Percentiles rank a stretch among this genome's conserved stretches.
phyloP scores from a whole-genome alignment of 495 filamentous ascomycete genomes.

The Tetracladium marchalianum region DNA sequence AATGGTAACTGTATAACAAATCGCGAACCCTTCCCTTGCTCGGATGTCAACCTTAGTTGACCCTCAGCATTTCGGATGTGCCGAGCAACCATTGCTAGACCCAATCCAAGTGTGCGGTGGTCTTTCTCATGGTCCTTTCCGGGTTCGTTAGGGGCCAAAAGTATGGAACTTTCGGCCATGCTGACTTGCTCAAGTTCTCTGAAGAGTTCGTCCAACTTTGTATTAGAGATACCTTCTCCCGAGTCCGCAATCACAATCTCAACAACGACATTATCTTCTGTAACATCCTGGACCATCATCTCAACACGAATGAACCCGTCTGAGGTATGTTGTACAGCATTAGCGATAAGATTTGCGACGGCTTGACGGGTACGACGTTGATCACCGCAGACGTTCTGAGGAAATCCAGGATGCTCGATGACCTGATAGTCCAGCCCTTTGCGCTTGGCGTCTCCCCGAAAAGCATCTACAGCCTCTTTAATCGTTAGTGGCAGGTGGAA shows the following conservation, averaged over 20 bases:
- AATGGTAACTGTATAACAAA: slow-evolving; percentile 70
- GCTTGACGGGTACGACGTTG: slow-evolving; percentile 69
- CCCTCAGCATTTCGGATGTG: slow-evolving; percentile 87
- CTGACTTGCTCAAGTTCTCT: slow-evolving; percentile 82
- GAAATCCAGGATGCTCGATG: slow-evolving; percentile 57
- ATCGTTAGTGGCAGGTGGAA: slow-evolving; percentile 68
- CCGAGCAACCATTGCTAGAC: slow-evolving; percentile 76
- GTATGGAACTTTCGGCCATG: slow-evolving; percentile 31
- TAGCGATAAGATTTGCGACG: slow-evolving; percentile 73
- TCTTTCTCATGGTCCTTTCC: slow-evolving; percentile 12
- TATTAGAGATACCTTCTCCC: slow-evolving; percentile 64
- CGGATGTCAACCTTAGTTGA: slow-evolving; percentile 78
- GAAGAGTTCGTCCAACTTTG: slow-evolving; percentile 69
- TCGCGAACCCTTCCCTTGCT: slow-evolving; percentile 74
- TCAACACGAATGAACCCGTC: slow-evolving; percentile 66
- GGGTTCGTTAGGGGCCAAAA: slow-evolving; percentile 28
- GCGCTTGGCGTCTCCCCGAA: slow-evolving; percentile 61
- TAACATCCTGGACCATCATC: slow-evolving; percentile 35
- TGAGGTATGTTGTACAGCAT: slow-evolving; percentile 74
- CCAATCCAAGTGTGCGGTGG: slow-evolving; percentile 55
- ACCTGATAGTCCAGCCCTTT: slow-evolving; percentile 65
- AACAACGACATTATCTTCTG: slow-evolving; percentile 31
- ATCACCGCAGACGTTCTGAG: slow-evolving; percentile 66
- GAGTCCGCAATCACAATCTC: slow-evolving; percentile 74
- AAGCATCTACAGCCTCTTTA: slow-evolving; percentile 65